Evolutionary conservation across 2,329 filamentous ascomycete species (phyloP).

Genomic region (Ramularia endophylla): DNA sequence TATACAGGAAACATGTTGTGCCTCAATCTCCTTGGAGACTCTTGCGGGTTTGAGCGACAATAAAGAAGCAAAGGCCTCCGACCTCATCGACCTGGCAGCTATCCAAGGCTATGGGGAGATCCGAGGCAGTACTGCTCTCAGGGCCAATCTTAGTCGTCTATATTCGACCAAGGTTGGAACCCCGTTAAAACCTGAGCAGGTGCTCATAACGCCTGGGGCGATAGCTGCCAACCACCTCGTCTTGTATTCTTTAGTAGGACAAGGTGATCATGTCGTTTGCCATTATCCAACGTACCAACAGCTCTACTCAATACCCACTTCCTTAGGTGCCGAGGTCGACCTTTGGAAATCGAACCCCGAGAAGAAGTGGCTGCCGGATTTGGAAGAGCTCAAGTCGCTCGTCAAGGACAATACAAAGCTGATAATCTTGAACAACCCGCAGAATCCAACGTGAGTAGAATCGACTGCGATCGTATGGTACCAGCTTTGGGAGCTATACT

Average conservation of each 20-base stretch:
- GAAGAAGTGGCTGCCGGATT: slow-evolving; percentile 61
- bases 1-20: slow-evolving; percentile 68
- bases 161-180: slow-evolving; percentile 53
- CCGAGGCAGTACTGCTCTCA: slow-evolving; percentile 58
- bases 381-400: slow-evolving; percentile 59
- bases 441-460: slow-evolving; percentile 60
- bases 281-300: slow-evolving; percentile 86
- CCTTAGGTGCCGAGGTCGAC: slow-evolving; percentile 69
- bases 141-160: slow-evolving; percentile 58
- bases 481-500: no score
- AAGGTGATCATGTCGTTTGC: slow-evolving; percentile 77
- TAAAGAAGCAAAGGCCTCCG: slow-evolving; percentile 36
- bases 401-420: slow-evolving; percentile 67
- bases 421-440: slow-evolving; percentile 67
- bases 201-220: slow-evolving; percentile 73
- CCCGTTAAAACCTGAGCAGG: slow-evolving; percentile 52
- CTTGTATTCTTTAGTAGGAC: slow-evolving; percentile 64
- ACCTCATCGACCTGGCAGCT: slow-evolving; percentile 47
- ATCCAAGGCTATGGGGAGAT: slow-evolving; percentile 70
- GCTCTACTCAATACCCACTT: slow-evolving; percentile 67
- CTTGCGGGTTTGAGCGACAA: slow-evolving; percentile 56
- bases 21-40: slow-evolving; percentile 66
- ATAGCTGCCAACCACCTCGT: slow-evolving; percentile 81
- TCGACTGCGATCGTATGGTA: no score
- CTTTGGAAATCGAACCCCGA: slow-evolving; percentile 65